A percentile compares a stretch with the other conserved stretches of the same genome.
Evolutionary conservation across 75 land plant species (phyloP).

Genomic region (Cupressus sempervirens): DNA sequence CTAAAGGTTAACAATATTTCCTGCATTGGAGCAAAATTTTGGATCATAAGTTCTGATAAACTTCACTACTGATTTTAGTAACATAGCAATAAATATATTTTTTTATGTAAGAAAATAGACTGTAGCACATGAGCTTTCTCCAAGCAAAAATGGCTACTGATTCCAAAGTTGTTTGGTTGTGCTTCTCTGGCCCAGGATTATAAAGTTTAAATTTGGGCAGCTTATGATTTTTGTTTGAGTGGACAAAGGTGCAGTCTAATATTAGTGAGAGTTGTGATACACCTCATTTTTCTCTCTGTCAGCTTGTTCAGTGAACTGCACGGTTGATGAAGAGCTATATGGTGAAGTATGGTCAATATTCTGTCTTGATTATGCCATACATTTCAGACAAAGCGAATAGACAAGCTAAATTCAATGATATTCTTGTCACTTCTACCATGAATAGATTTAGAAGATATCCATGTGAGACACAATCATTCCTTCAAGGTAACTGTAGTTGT

Average conservation of each 20-base stretch:
- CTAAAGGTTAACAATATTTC: neutral
- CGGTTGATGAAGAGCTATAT: neutral
- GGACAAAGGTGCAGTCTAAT: neutral
- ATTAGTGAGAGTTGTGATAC: neutral
- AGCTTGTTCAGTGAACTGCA: neutral
- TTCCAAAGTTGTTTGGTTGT: neutral
- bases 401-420: too few species aligned
- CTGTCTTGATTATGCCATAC: too few species aligned
- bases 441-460: too few species aligned
- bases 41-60: neutral
- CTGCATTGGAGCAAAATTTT: neutral
- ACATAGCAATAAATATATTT: neutral
- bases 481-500: too few species aligned
- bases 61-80: neutral
- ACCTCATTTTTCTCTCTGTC: neutral
- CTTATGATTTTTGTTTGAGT: neutral
- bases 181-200: neutral
- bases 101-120: neutral
- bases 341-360: neutral
- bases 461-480: too few species aligned
- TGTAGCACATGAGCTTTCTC: neutral
- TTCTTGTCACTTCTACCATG: too few species aligned
- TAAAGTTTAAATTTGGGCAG: neutral
- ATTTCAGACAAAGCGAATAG: too few species aligned
- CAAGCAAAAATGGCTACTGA: neutral